These are phyloP conservation scores for Groenewaldozyma salmanticensis DNA, from an alignment of 805 yeast species.

Conservation along the genomic window DNA sequence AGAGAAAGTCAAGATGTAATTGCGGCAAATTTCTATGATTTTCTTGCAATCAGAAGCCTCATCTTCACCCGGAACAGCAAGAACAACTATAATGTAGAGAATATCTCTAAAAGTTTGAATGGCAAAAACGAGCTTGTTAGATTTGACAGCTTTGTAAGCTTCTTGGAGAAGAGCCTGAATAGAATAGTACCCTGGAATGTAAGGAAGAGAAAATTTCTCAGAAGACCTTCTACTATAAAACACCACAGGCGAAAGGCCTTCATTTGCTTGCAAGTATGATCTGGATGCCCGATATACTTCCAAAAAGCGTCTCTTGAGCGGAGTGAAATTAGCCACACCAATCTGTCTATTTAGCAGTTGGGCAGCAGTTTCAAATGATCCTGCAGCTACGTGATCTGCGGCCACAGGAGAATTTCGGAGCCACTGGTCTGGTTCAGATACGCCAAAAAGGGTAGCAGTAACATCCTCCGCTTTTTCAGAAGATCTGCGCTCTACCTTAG, in stretches of 20 bases:
- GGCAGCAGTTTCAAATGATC: slow-evolving; percentile 93
- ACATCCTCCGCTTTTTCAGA: slow-evolving; percentile 20
- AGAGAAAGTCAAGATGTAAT: slow-evolving; percentile 84
- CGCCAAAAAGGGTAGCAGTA: slow-evolving; percentile 29
- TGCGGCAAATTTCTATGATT: slow-evolving; percentile 65
- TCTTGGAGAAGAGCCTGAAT: slow-evolving; percentile 53
- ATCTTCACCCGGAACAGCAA: slow-evolving; percentile 62
- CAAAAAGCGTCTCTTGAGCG: slow-evolving; percentile 71
- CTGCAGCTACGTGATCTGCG: slow-evolving; percentile 91
- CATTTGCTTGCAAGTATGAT: slow-evolving; percentile 62
- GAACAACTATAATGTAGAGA: slow-evolving; percentile 62
- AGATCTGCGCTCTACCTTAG: slow-evolving; percentile 27
- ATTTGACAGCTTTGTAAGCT: slow-evolving; percentile 77
- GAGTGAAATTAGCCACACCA: slow-evolving; percentile 81
- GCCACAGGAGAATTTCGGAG: slow-evolving; percentile 80
- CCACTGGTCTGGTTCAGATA: slow-evolving; percentile 69
- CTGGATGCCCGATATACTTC: slow-evolving; percentile 78
- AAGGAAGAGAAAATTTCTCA: slow-evolving; percentile 61
- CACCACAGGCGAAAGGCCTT: slow-evolving; percentile 61
- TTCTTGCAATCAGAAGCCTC: slow-evolving; percentile 70
- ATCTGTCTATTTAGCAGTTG: slow-evolving; percentile 82
- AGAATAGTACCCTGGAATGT: slow-evolving; percentile 60
- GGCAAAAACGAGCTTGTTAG: slow-evolving; percentile 75
- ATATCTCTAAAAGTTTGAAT: slow-evolving; percentile 69
- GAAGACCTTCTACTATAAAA: slow-evolving; percentile 51